phyloP scores from a whole-genome alignment of 345 rosid genomes.

The Salix suchowensis region DNA sequence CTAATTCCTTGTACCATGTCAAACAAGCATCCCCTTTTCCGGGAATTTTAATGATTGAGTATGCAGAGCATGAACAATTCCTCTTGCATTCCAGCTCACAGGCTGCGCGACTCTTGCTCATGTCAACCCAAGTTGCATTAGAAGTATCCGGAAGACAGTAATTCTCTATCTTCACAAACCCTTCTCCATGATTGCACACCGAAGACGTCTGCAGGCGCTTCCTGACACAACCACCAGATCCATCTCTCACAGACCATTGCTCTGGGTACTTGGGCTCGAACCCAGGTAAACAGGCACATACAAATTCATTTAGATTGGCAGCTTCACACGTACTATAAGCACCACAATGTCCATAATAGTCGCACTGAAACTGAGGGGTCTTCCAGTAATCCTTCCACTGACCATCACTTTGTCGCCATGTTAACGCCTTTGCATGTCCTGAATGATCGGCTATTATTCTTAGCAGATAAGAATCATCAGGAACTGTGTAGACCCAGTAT shows the following conservation, averaged over 20 bases:
- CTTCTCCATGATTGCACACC: not conserved
- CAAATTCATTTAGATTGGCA: conserved; percentile 3
- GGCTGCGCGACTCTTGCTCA: not conserved
- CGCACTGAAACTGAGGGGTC: not conserved
- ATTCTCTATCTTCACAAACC: not conserved
- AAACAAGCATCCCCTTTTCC: conserved; percentile 8
- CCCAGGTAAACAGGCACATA: conserved; percentile 20
- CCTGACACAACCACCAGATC: conserved; percentile 6
- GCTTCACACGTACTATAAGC: not conserved
- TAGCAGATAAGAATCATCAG: not conserved
- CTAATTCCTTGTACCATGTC: conserved; percentile 4
- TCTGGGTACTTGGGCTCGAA: not conserved
- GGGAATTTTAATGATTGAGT: not conserved
- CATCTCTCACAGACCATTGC: conserved; percentile 8
- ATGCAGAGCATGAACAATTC: conserved; percentile 10
- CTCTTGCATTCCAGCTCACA: conserved; percentile 2
- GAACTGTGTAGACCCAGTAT: not conserved
- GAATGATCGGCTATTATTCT: not conserved
- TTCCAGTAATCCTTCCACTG: not conserved
- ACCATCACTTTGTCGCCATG: conserved; percentile 1
- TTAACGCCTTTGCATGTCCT: not conserved
- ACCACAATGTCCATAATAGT: conserved; percentile 13
- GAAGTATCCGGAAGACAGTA: not conserved
- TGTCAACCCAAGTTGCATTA: not conserved
- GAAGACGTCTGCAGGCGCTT: not conserved